A percentile compares a stretch with the other conserved stretches of the same genome.
These are phyloP conservation scores for Actinomortierella ambigua DNA, from an alignment of 371 early-diverging fungal species.

Conservation along the genomic window DNA sequence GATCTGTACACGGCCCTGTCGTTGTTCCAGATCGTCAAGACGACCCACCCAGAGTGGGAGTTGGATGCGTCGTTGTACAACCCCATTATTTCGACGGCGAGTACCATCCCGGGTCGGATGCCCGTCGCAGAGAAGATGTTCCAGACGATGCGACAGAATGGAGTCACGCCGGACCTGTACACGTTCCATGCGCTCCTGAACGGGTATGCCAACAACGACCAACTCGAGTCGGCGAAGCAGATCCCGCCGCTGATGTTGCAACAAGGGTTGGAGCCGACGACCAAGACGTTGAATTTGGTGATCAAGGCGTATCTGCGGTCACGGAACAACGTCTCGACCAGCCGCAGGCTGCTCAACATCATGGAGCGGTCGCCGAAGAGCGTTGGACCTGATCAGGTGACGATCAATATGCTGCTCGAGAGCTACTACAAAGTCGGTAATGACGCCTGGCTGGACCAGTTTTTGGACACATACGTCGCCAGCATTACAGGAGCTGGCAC, in stretches of 20 bases:
- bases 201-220: slow-evolving; percentile 14
- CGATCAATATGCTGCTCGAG: slow-evolving; percentile 37
- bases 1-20: slow-evolving; percentile 26
- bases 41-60: slow-evolving; percentile 14
- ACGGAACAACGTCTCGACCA: slow-evolving; percentile 18
- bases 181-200: slow-evolving; percentile 38
- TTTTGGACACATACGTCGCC: slow-evolving; percentile 27
- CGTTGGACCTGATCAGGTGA: slow-evolving; percentile 29
- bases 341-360: slow-evolving; percentile 22
- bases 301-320: slow-evolving; percentile 34
- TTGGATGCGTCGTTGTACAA: slow-evolving; percentile 30
- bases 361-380: slow-evolving; percentile 21
- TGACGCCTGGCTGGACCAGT: slow-evolving; percentile 32
- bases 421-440: slow-evolving; percentile 31
- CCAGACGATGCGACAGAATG: slow-evolving; percentile 17
- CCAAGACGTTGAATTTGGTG: slow-evolving; percentile 37
- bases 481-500: too few species aligned
- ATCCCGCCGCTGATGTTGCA: slow-evolving; percentile 33
- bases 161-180: slow-evolving; percentile 16
- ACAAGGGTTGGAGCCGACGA: slow-evolving; percentile 20
- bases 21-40: slow-evolving; percentile 12
- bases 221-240: slow-evolving; percentile 26
- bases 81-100: slow-evolving; percentile 39
- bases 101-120: slow-evolving; percentile 10
- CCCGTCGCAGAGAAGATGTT: slow-evolving; percentile 30